Percentiles rank a stretch among this genome's conserved stretches.
These are phyloP conservation scores for Fusarium illudens DNA, from an alignment of 2,329 filamentous ascomycete species.

Conservation along the genomic window DNA sequence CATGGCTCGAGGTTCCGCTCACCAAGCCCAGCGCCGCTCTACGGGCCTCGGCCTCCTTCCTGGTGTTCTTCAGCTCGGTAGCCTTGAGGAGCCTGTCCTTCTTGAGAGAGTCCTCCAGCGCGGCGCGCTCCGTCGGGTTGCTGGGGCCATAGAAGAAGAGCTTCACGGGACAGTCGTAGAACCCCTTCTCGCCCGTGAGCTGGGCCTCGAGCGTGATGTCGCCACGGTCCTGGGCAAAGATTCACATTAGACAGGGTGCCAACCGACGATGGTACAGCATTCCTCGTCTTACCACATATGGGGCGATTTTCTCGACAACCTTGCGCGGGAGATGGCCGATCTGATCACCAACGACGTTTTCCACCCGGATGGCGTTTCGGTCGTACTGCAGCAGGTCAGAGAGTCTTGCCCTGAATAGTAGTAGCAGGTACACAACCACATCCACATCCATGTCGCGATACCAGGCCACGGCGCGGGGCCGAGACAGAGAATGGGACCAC, in stretches of 20 bases:
- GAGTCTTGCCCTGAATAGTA: slow-evolving; percentile 8
- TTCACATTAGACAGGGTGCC: slow-evolving; percentile 24
- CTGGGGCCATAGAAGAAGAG: slow-evolving; percentile 75
- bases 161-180: slow-evolving; percentile 76
- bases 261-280: neutral
- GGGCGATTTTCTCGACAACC: slow-evolving; percentile 75
- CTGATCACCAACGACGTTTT: slow-evolving; percentile 78
- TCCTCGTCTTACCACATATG: slow-evolving; percentile 67
- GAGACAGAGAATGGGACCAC: slow-evolving; percentile 16
- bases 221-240: slow-evolving; percentile 59
- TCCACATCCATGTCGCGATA: neutral
- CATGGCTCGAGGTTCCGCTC: slow-evolving; percentile 50
- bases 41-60: slow-evolving; percentile 61
- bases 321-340: slow-evolving; percentile 80
- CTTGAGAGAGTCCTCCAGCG: slow-evolving; percentile 70
- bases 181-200: slow-evolving; percentile 71
- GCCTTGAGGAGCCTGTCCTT: slow-evolving; percentile 69
- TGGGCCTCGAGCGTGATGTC: slow-evolving; percentile 73
- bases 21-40: slow-evolving; percentile 55
- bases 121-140: slow-evolving; percentile 59
- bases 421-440: neutral
- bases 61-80: slow-evolving; percentile 64
- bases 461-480: neutral
- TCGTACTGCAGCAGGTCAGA: slow-evolving; percentile 61
- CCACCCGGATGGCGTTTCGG: slow-evolving; percentile 77